Base-by-base conservation (phyloP, 805 yeast genomes). In the Yamadazyma endophytica region DNA sequence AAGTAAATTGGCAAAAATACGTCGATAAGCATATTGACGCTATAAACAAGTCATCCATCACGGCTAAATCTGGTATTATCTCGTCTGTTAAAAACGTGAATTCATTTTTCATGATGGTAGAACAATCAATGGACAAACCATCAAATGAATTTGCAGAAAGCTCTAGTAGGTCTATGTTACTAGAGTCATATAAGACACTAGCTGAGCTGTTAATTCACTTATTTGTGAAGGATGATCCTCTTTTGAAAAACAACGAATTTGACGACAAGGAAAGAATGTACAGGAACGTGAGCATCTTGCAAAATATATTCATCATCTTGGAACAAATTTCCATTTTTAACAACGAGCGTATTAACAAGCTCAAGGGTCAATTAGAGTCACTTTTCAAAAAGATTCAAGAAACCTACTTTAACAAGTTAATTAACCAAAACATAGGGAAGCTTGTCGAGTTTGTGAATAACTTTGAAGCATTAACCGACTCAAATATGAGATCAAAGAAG, bases 371-470 rank as follows among this genome's bases (percentile, higher is more conserved):
- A 27, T 44, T 64, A 26, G 54, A 52, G 2, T 19, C 42, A 3
- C 52, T 55, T 4, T 63, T 61, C 42, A 43, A 40, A 24, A 46
- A 46, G 28, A 49, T 52, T 7, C 54, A 59, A 42, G 45, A 42
- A 3, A 45, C 45, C 15, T 64, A 65, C 37, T 61, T 62, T 49
- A 54, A 52, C 29, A 52, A 49, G 40, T 42, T 58, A 11, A 39
- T 62, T 15, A 47, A 49, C 33, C 66, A 78, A 27, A 66, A 77
- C 15, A 66, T 87, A 46, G 90, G 92, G 0, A 82, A 81, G 46
- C 46, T 88, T 29, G 60, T 75, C 11, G 77, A 74, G 17, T 81
- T 84, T 49, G 73, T 87, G 2, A 68, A 69, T 24, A 84, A 79
- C 21, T 74, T 79, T 24, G 82, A 79, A 36, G 67, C 72, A 2